Conservation (phyloP, 2,329 filamentous ascomycete species). For the Leptographium lundbergii region DNA sequence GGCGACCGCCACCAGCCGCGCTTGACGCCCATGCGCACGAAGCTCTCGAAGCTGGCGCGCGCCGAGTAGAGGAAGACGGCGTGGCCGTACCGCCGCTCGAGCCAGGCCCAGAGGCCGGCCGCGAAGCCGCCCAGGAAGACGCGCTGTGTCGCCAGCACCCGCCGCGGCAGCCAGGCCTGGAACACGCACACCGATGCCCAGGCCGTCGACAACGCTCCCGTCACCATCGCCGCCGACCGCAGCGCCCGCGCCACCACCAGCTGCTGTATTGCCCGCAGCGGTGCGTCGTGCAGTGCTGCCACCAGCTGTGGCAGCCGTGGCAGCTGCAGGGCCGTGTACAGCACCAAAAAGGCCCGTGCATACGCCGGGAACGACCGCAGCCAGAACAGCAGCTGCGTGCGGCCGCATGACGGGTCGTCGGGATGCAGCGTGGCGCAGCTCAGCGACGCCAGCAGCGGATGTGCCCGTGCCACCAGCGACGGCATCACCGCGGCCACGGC, state of each 20-base stretch:
- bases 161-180: constrained; percentile 63
- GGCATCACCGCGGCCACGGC: constrained; percentile 57
- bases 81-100: constrained; percentile 53
- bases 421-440: constrained; percentile 88
- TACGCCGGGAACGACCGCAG: constrained; percentile 69
- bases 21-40: constrained; percentile 94
- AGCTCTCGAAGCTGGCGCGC: constrained; percentile 63
- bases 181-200: constrained; percentile 90
- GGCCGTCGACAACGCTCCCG: constrained; percentile 69
- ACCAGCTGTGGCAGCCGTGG: constrained; percentile 36
- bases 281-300: constrained; percentile 54
- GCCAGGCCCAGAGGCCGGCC: constrained; percentile 72
- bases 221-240: constrained; percentile 63
- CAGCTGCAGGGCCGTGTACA: constrained; percentile 61
- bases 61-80: constrained; percentile 68
- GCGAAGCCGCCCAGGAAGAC: constrained; percentile 84
- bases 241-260: constrained; percentile 59
- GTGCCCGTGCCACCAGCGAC: constrained; percentile 70
- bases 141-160: constrained; percentile 65
- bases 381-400: constrained; percentile 80
- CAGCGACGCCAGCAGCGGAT: constrained; percentile 72
- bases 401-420: constrained; percentile 72
- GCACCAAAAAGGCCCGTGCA: constrained; percentile 61
- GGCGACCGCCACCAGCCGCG: constrained; percentile 84
- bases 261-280: constrained; percentile 51